Evolutionary conservation across 495 filamentous ascomycete genomes (phyloP), one percentile per base, ranked within the genome.

Genomic region (Penicillium manginii): DNA sequence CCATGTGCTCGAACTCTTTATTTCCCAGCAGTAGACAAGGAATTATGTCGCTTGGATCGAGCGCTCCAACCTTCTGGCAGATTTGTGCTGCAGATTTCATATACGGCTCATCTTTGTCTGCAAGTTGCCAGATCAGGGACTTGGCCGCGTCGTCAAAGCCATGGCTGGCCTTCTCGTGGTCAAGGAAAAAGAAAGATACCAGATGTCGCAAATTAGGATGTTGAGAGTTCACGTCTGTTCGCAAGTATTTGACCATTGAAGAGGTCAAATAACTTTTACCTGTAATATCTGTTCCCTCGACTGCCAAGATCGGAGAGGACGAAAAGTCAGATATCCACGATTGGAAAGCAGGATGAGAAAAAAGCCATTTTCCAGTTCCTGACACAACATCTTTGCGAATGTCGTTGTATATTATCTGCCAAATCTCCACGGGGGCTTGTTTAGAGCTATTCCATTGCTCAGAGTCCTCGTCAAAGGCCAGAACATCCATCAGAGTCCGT

Each of bases 71-170:
- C 6, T 52, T 45, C 21, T 26, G 21, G 23, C 55, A 45, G 7
- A 31, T 46, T 2, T 2, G 3, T 2, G 55, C 33, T 2, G 17
- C 55, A 6, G 55, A 45, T 35, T 58, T 19, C 55, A 52, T 58
- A n/a, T 52, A 58, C 23, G 55, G 35, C 7, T 14, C 37, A 52
- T 58, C 55, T 33, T 12, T 52, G 4, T 52, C 4, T 10, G 55
- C 48, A 35, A 58, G 46, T 22, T 58, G 55, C 55, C 55, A 58
- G 47, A 52, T 46, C 15, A 58, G 14, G 10, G 55, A 58, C n/a
- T 58, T 58, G 37, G 18, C 55, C 9, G 46, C 3, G 1, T 9
- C 4, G 4, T 52, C 49, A 23, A 58, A 11, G 12, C 55, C 48
- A 11, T 11, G 1, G 3, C 52, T 35, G 23, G 23, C 2, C 37